Conservation (phyloP, 164 flowering plant species). For the Macadamia tetraphylla region DNA sequence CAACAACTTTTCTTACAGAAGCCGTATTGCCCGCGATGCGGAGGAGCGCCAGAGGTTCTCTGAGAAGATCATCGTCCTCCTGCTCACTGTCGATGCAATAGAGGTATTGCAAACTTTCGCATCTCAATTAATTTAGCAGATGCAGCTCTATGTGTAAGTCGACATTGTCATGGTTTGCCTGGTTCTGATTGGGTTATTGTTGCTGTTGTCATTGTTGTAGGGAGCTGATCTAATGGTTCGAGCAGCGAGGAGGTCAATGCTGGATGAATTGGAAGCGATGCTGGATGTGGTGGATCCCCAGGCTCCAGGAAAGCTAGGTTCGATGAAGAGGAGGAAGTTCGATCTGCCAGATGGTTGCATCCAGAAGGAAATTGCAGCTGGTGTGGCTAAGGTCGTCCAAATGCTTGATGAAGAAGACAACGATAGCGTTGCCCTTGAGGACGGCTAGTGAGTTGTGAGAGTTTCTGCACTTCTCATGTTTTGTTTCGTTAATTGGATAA, state of each 20-base stretch:
- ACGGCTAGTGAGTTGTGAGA: conserved; percentile 34
- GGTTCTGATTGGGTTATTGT: neutral
- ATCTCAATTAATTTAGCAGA: too few relatives aligned
- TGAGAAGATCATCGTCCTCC: conserved; percentile 85
- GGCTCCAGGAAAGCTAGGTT: conserved; percentile 53
- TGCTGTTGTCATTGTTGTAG: conserved; percentile 24
- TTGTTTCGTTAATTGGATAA: neutral
- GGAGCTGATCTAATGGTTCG: conserved; percentile 86
- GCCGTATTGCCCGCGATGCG: conserved; percentile 50
- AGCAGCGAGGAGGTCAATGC: conserved; percentile 71
- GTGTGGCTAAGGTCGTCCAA: conserved; percentile 79
- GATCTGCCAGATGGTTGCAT: conserved; percentile 68
- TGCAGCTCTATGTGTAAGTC: too few relatives aligned
- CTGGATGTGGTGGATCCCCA: conserved; percentile 96
- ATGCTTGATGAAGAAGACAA: conserved; percentile 60
- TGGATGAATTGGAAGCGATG: conserved; percentile 92
- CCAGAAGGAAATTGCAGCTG: conserved; percentile 75
- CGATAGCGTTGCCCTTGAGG: conserved; percentile 29
- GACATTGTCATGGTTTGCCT: neutral
- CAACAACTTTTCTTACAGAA: conserved; percentile 70
- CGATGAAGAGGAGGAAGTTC: conserved; percentile 72
- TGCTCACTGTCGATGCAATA: conserved; percentile 86
- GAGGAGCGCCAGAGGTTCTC: conserved; percentile 86
- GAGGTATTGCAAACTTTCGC: conserved; percentile 43
- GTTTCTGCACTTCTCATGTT: neutral